These are phyloP conservation scores for Delitschia confertaspora DNA, from an alignment of 495 filamentous ascomycete species.

Conservation along the genomic window DNA sequence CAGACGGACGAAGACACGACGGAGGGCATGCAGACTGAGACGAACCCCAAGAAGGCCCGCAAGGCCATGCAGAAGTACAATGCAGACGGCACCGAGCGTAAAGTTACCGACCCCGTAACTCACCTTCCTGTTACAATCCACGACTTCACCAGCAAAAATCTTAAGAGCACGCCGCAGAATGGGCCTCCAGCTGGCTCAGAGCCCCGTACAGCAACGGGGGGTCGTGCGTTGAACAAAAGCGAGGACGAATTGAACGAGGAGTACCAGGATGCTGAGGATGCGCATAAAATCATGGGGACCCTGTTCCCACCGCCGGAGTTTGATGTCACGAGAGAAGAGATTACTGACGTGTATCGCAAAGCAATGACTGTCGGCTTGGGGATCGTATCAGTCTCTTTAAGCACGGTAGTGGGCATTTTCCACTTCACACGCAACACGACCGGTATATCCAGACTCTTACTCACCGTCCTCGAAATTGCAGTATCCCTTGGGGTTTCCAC, in stretches of 20 bases:
- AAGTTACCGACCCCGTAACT: constrained; percentile 66
- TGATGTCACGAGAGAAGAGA: constrained; percentile 40
- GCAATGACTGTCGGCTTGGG: constrained; percentile 40
- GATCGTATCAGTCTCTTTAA: constrained; percentile 25
- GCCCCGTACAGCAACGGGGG: constrained; percentile 39
- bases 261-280: constrained; percentile 39
- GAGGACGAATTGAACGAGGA: constrained; percentile 41
- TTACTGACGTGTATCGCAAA: constrained; percentile 40
- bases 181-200: constrained; percentile 39
- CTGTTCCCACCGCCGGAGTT: constrained; percentile 58
- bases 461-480: constrained; percentile 14
- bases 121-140: constrained; percentile 57
- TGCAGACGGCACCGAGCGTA: constrained; percentile 43
- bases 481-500: constrained; percentile 28
- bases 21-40: constrained; percentile 37
- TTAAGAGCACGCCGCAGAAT: constrained; percentile 49
- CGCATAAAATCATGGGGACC: constrained; percentile 43
- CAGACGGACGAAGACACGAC: constrained; percentile 45
- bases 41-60: constrained; percentile 49
- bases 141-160: constrained; percentile 52
- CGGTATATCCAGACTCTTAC: constrained; percentile 16
- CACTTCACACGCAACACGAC: constrained; percentile 17
- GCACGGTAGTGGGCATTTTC: constrained; percentile 21
- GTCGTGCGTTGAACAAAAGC: constrained; percentile 41
- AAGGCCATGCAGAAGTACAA: constrained; percentile 46